Conservation (phyloP, 768 basidiomycete species). For the Lepiota venenata region DNA sequence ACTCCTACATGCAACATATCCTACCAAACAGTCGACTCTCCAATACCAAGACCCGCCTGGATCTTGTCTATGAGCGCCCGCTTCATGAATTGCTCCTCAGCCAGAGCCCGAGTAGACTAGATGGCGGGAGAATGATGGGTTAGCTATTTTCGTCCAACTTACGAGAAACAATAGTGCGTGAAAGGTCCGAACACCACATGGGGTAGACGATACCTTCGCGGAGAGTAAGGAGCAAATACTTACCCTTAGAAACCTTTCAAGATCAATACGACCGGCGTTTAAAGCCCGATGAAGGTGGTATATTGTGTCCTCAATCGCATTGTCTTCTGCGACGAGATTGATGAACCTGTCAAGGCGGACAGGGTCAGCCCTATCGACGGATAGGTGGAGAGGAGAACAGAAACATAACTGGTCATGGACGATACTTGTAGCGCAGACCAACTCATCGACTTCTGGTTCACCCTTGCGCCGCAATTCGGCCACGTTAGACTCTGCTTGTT, state of each 20-base stretch:
- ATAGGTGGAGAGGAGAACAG: slow-evolving; percentile 10
- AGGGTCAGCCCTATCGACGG: slow-evolving; percentile 9
- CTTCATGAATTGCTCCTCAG: slow-evolving; percentile 97
- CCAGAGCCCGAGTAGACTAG: slow-evolving; percentile 80
- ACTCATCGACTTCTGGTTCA: slow-evolving; percentile 93
- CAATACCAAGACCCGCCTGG: slow-evolving; percentile 52
- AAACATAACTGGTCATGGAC: slow-evolving; percentile 90
- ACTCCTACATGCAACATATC: neutral
- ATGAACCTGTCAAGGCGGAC: slow-evolving; percentile 59
- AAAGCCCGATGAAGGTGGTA: slow-evolving; percentile 95
- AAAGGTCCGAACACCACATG: neutral
- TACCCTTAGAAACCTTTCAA: slow-evolving; percentile 92
- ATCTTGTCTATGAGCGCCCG: slow-evolving; percentile 94
- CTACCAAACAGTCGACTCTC: slow-evolving; percentile 18
- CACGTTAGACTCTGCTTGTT: slow-evolving; percentile 69
- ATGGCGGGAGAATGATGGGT: slow-evolving; percentile 5
- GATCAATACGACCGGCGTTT: slow-evolving; percentile 87
- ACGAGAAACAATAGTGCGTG: slow-evolving; percentile 3
- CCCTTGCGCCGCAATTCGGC: slow-evolving; percentile 77
- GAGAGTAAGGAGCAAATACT: slow-evolving; percentile 25
- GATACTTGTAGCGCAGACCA: slow-evolving; percentile 92
- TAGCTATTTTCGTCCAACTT: slow-evolving; percentile 6
- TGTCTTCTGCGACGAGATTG: slow-evolving; percentile 98
- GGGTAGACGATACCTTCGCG: slow-evolving; percentile 1
- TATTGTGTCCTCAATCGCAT: slow-evolving; percentile 96